Evolutionary conservation across 1,284 basidiomycete genomes (phyloP), one percentile per base, ranked within the genome.

Genomic region (Anthracocystis walkeri): DNA sequence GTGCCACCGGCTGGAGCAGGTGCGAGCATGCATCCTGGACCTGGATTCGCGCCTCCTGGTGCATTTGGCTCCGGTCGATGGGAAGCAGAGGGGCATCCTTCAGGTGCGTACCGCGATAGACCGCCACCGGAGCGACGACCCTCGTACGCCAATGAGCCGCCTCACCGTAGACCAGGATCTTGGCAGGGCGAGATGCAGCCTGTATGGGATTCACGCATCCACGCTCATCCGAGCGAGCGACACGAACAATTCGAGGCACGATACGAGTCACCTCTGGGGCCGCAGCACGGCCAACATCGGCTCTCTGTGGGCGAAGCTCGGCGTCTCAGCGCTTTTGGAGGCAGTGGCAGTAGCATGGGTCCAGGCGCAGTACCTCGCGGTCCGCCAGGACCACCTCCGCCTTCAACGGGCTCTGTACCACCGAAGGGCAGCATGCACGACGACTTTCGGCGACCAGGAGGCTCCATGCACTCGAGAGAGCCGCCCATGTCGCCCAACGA

Each of bases 381-480:
- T 14, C 50, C 44, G 3, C 20, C 44, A 20, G 54, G 50, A 23
- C 53, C 53, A 12, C 31, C 45, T 49, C 11, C 48, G 10, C 25
- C 31, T 29, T n/a, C 53, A 14, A 40, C 57, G 5, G 52, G 56
- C 12, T 33, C 57, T 0, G 42, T 41, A 16, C 48, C 51, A 3
- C 14, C 49, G 4, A 49, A 58, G 21, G 33, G 44, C n/a, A 46
- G 55, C 41, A 51, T 51, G 50, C 62, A 62, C 7, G 62, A 69
- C 20, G 71, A 74, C 16, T 74, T 74, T 18, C 58, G 65, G 25
- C 65, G 71, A 56, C 65, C 71, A 14, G 57, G 53, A 20, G 60
- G 53, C 4, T 60, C 56, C 14, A 64, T 55, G 58, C 33, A 57
- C 11, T 31, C 40, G 20, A 33, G 68, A 23, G 68, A 71, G 12